These are phyloP conservation scores for Colletotrichum caudatum DNA, from an alignment of 2,329 filamentous ascomycete genomes.

Conservation along the genomic window DNA sequence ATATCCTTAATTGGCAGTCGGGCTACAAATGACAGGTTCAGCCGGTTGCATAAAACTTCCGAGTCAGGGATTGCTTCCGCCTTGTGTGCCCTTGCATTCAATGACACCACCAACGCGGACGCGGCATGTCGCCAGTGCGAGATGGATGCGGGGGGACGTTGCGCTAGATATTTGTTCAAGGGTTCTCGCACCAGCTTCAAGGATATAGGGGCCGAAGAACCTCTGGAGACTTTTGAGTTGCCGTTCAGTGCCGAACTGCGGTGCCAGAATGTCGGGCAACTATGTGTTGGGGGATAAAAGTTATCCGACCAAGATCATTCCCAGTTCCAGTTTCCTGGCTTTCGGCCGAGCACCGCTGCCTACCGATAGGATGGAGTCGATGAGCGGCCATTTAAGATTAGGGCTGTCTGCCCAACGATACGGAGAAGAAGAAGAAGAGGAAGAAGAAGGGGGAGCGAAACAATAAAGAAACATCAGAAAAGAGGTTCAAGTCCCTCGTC, in stretches of 20 bases:
- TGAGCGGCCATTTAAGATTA: constrained; percentile 36
- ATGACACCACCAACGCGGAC: background rate
- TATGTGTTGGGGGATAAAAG: background rate
- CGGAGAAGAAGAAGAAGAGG: no score
- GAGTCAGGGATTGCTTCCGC: background rate
- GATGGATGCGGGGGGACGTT: background rate
- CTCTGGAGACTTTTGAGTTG: background rate
- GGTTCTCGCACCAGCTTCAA: constrained; percentile 13
- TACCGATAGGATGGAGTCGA: background rate
- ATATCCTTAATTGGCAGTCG: constrained; percentile 2
- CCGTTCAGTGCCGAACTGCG: background rate
- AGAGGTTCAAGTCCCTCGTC: constrained; percentile 10
- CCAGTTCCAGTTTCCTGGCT: background rate
- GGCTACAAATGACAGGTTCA: background rate
- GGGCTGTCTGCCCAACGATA: constrained; percentile 20
- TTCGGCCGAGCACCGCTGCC: background rate
- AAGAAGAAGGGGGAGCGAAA: background rate
- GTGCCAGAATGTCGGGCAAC: constrained; percentile 25
- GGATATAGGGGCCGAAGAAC: background rate
- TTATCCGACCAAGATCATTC: constrained; percentile 4
- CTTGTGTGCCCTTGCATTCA: background rate
- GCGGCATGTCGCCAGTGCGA: constrained; percentile 3
- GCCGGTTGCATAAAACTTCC: constrained; percentile 32
- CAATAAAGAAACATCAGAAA: background rate
- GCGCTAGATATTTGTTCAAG: constrained; percentile 12